Evolutionary conservation across 2,329 filamentous ascomycete genomes (phyloP), one percentile per base, ranked within the genome.

Genomic region (Sclerotinia trifoliorum): DNA sequence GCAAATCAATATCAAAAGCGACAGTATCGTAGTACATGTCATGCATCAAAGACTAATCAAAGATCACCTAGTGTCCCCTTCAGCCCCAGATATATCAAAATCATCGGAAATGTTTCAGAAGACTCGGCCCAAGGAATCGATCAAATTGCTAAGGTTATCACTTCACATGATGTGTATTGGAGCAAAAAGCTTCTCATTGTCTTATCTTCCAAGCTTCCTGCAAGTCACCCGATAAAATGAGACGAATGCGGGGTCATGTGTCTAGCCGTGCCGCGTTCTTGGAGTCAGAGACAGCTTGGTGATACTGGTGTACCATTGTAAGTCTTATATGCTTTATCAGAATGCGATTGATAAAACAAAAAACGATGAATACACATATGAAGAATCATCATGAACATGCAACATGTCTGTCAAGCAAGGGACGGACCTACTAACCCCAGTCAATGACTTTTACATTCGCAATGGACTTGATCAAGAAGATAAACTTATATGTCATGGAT

Each of bases 401-500:
- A 51, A 26, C 26, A 62, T 62, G 55, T 64, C 65, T 65, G 60
- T 49, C 58, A 63, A 65, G 56, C 49, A 57, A 39, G 17, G 42
- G 21, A 2, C 46, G 26, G 32, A 61, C 26, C 19, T 17, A 17
- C 35, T 57, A 7, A 15, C 60, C 21, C 67, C 71, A 2, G 72
- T 74, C 29, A 49, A 72, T 29, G 61, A 58, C 46, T 77, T 78
- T 71, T 74, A 76, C 65, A 11, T 54, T 6, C 74, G 75, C 19
- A 74, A 68, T 39, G 71, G 75, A 6, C 70, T 77, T 19, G 69
- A 65, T 5, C 24, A 61, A 10, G 62, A 71, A 55, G 69, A 74
- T 21, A 68, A 66, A 68, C 21, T 58, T 7, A 67, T 72, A 32
- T 76, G 77, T 73, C 75, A 81, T 65, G 70, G 71, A 3, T 80